Evolutionary conservation across 2,329 filamentous ascomycete genomes (phyloP).

Genomic region (Penicillium sp.): DNA sequence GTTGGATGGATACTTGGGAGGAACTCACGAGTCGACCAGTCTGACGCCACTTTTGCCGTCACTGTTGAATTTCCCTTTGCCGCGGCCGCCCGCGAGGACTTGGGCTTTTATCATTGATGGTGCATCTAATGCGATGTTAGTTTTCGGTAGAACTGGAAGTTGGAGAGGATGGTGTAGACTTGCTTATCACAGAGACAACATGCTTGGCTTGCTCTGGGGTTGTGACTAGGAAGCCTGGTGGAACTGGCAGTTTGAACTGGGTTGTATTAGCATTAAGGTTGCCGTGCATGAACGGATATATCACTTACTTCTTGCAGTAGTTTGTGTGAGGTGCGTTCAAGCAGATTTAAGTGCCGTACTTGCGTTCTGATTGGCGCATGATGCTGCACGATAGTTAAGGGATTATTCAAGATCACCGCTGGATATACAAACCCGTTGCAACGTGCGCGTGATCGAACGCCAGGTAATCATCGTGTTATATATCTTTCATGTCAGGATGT

Average conservation of each 20-base stretch:
- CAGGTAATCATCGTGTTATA: slow-evolving; percentile 3
- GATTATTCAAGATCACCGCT: neutral
- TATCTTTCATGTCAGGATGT: neutral
- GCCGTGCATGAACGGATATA: neutral
- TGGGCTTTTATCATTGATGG: slow-evolving; percentile 33
- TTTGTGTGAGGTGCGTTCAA: slow-evolving; percentile 2
- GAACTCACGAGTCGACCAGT: slow-evolving; percentile 24
- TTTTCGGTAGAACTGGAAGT: neutral
- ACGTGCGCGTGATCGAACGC: neutral
- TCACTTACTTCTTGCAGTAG: slow-evolving; percentile 1
- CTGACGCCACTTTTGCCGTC: slow-evolving; percentile 32
- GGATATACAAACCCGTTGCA: neutral
- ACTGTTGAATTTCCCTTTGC: slow-evolving; percentile 31
- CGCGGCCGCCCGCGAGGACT: slow-evolving; percentile 33
- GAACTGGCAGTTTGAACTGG: slow-evolving; percentile 30
- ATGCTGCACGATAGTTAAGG: neutral
- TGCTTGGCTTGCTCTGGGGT: slow-evolving; percentile 22
- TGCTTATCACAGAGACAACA: slow-evolving; percentile 28
- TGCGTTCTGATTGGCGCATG: neutral
- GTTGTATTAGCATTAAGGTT: neutral
- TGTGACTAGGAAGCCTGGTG: slow-evolving; percentile 24
- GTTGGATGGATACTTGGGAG: neutral
- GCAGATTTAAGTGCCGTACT: slow-evolving; percentile 1
- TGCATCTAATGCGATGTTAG: slow-evolving; percentile 16
- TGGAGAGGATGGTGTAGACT: neutral